phyloP scores from a whole-genome alignment of 225 moss, liverwort and hornwort species.

The Takakia lepidozioides region DNA sequence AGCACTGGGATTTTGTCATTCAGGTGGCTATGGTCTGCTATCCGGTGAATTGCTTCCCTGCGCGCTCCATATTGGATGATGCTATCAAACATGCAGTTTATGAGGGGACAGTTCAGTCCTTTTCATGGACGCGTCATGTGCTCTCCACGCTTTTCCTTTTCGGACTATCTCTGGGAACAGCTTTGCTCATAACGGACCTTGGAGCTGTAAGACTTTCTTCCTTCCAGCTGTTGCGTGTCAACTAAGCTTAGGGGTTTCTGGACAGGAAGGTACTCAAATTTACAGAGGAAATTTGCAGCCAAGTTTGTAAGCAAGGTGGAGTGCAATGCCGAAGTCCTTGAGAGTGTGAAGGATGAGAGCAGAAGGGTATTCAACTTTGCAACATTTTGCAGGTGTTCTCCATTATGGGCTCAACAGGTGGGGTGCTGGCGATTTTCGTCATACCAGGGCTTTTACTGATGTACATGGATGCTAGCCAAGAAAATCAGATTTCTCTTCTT shows the following conservation, averaged over 20 bases:
- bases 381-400: constrained; percentile 77
- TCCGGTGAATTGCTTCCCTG: constrained; percentile 66
- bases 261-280: too few relatives aligned
- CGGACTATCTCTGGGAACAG: constrained; percentile 38
- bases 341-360: too few relatives aligned
- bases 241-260: too few relatives aligned
- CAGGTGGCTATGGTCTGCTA: constrained; percentile 86
- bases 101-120: constrained; percentile 25
- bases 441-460: constrained; percentile 61
- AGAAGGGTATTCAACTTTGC: too few relatives aligned
- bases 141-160: constrained; percentile 46
- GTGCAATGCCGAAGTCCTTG: too few relatives aligned
- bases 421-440: constrained; percentile 84
- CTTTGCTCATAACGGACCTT: constrained; percentile 58
- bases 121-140: constrained; percentile 54
- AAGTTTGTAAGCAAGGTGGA: too few relatives aligned
- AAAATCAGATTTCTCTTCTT: not conserved
- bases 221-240: too few relatives aligned
- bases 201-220: constrained; percentile 44
- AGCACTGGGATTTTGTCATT: too few relatives aligned
- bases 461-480: constrained; percentile 25
- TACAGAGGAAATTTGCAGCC: too few relatives aligned
- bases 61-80: constrained; percentile 72
- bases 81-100: constrained; percentile 37
- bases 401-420: constrained; percentile 80